Conservation (phyloP, 2,329 filamentous ascomycete genomes). For the Pseudocercospora eumusae region DNA sequence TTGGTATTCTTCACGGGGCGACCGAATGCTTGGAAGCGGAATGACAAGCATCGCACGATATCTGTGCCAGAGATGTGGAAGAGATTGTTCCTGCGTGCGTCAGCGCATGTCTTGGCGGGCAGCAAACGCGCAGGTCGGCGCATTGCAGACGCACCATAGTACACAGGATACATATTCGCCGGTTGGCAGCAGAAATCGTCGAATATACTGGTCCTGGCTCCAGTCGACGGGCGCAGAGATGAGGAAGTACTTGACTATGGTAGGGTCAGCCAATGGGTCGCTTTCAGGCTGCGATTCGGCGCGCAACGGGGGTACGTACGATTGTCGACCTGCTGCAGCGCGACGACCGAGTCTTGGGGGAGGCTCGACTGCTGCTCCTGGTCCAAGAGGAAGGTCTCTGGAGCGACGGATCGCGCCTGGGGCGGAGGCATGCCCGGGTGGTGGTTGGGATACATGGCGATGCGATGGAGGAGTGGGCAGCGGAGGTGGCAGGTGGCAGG, state of each 20-base stretch:
- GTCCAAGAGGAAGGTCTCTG: conserved; percentile 98
- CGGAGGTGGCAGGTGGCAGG: not conserved
- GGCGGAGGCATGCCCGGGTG: conserved; percentile 80
- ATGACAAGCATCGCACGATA: conserved; percentile 96
- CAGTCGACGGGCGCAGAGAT: conserved; percentile 98
- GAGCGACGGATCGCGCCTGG: conserved; percentile 69
- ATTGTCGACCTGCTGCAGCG: conserved; percentile 97
- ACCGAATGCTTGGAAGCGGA: conserved; percentile 97
- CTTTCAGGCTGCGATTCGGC: not conserved
- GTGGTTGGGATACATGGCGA: conserved; percentile 57
- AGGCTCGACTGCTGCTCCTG: conserved; percentile 95
- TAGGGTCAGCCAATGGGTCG: conserved; percentile 38
- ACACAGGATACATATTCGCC: conserved; percentile 99
- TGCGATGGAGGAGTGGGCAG: not conserved
- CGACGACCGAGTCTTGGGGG: conserved; percentile 94
- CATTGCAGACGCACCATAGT: conserved; percentile 64
- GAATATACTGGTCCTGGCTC: conserved; percentile 94
- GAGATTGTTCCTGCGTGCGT: conserved; percentile 76
- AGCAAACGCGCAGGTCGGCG: conserved; percentile 17
- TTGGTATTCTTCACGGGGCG: conserved; percentile 99
- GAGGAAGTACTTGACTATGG: conserved; percentile 95
- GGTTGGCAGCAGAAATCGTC: conserved; percentile 90
- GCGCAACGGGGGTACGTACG: conserved; percentile 57
- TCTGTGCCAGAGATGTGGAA: conserved; percentile 99
- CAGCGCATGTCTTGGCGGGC: conserved; percentile 11